Evolutionary conservation across 352 stramenopile genomes (phyloP).

Genomic region (Phytophthora tubulina): DNA sequence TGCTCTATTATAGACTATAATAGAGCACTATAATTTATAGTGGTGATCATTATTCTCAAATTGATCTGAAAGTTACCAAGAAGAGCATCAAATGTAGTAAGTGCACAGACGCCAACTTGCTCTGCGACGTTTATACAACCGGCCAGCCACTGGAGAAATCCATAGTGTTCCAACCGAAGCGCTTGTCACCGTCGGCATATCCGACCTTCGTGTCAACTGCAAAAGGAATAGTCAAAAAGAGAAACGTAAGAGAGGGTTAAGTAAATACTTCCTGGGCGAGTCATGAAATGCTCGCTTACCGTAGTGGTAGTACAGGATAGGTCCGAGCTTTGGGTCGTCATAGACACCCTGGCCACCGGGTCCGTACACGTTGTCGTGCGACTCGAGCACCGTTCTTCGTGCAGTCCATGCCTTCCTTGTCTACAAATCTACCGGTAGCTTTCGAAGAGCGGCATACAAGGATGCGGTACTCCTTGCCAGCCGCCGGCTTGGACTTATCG

Average conservation of each 20-base stretch:
- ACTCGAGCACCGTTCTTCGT: conserved; percentile 50
- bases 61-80: background rate
- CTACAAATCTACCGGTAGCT: conserved; percentile 47
- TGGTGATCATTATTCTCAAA: background rate
- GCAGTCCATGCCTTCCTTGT: conserved; percentile 46
- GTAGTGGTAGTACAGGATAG: conserved; percentile 68
- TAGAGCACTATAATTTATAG: no score
- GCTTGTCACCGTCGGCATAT: conserved; percentile 57
- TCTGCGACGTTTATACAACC: conserved; percentile 34
- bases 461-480: conserved; percentile 60
- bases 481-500: conserved; percentile 37
- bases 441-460: conserved; percentile 50
- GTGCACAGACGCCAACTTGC: no score
- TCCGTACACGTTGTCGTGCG: conserved; percentile 50
- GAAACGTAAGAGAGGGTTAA: background rate
- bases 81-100: background rate
- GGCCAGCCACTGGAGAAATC: conserved; percentile 57
- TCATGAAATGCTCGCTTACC: conserved; percentile 28
- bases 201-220: conserved; percentile 53
- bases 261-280: background rate
- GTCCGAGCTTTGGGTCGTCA: conserved; percentile 49
- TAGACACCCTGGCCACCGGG: conserved; percentile 58
- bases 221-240: background rate
- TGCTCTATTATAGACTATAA: no score
- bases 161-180: conserved; percentile 62